Evolutionary conservation across 2,329 filamentous ascomycete species (phyloP).

Genomic region (Chaetomium strumarium): DNA sequence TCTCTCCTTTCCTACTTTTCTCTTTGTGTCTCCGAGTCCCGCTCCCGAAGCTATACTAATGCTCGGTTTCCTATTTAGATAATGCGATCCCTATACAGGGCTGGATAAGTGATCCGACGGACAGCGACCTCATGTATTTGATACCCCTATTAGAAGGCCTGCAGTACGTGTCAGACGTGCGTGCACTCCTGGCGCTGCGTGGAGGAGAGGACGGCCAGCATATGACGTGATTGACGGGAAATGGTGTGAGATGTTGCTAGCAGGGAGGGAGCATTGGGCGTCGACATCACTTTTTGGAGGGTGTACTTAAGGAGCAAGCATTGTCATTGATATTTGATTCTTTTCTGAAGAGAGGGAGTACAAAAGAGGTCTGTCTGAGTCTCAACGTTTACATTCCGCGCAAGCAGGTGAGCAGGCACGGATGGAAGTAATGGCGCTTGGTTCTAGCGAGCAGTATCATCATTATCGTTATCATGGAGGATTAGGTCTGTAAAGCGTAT

Average conservation of each 20-base stretch:
- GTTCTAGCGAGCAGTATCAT: not conserved
- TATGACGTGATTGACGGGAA: slow-evolving; percentile 34
- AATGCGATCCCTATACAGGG: slow-evolving; percentile 99
- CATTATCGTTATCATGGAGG: not conserved
- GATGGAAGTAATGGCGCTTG: not conserved
- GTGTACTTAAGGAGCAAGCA: not conserved
- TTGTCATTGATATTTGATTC: not conserved
- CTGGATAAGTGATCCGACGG: slow-evolving; percentile 98
- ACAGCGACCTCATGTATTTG: slow-evolving; percentile 89
- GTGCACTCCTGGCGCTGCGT: slow-evolving; percentile 80
- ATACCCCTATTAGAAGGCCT: slow-evolving; percentile 88
- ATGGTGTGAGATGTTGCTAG: too few species aligned
- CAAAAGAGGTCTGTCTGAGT: not conserved
- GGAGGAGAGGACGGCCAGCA: slow-evolving; percentile 73
- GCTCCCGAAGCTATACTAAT: not conserved
- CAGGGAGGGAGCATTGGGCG: not conserved
- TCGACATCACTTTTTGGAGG: not conserved
- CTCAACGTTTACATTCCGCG: not conserved
- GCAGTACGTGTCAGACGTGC: slow-evolving; percentile 94
- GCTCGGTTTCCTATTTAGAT: slow-evolving; percentile 50
- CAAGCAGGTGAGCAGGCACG: not conserved
- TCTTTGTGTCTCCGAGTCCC: too few species aligned
- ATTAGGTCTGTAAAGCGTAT: not conserved
- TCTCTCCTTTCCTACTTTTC: too few species aligned
- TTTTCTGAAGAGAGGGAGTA: not conserved